Evolutionary conservation across 2,329 filamentous ascomycete species (phyloP), one percentile per base, ranked within the genome.

Genomic region (Furcasterigmium sp.): DNA sequence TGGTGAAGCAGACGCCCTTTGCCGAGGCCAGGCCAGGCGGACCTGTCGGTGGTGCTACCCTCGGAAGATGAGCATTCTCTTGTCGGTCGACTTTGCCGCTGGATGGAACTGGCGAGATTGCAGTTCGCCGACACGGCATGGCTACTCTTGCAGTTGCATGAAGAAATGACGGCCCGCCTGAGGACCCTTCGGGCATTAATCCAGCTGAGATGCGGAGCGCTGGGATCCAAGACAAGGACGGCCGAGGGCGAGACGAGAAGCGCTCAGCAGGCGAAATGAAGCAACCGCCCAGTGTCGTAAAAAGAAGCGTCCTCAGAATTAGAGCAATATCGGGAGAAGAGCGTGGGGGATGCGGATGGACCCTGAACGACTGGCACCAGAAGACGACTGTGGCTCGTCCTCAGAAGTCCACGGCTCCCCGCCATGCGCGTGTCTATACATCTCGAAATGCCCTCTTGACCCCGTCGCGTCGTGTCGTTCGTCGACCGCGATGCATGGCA

Each of bases 371-470:
- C n/a, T n/a, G n/a, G n/a, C n/a, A n/a, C n/a, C n/a, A n/a, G n/a
- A n/a, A n/a, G n/a, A n/a, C n/a, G n/a, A n/a, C n/a, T n/a, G n/a
- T n/a, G n/a, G n/a, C n/a, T n/a, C n/a, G n/a, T n/a, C n/a, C n/a
- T n/a, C n/a, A n/a, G n/a, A n/a, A n/a, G n/a, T n/a, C n/a, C n/a
- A n/a, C n/a, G n/a, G n/a, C n/a, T n/a, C n/a, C n/a, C n/a, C n/a
- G n/a, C n/a, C n/a, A n/a, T n/a, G n/a, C n/a, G n/a, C n/a, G n/a
- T 14, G 10, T 21, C 23, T 15, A 25, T 17, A 25, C 4, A 25
- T 7, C 46, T 45, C 46, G 46, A 41, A 48, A 50, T 49, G 46
- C 43, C 48, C 42, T 50, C 48, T 46, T 43, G 47, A 25, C 29
- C 43, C 35, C 35, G 30, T 41, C 39, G 45, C 39, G 48, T 38